Evolutionary conservation across 106 monocot genomes (phyloP), one percentile per base, ranked within the genome.

Genomic region (Platanthera zijinensis): DNA sequence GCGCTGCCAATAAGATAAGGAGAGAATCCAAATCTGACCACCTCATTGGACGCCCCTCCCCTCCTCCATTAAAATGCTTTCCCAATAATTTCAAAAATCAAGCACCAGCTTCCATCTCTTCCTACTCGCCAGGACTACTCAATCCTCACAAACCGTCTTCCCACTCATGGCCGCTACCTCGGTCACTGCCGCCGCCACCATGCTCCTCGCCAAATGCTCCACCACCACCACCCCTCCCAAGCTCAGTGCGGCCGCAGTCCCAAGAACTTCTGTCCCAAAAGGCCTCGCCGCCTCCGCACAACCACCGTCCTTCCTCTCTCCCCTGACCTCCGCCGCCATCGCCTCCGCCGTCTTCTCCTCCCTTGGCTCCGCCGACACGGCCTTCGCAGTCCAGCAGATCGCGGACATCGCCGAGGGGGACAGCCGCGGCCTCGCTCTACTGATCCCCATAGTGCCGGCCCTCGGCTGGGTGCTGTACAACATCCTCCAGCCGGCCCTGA

Each of bases 321-420:
- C 78, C 8, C 18, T 82, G 50, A 57, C 81, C 56, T 71, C 86
- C 3, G 67, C 87, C 18, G 86, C 93, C 50, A 53, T 91, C 6
- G 92, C 93, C 71, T 90, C 85, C 0, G 85, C 89, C 9, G n/a
- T 93, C 63, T 96, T 93, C 85, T 87, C 90, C 61, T 54, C 87
- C 51, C 73, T 96, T 13, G 81, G 82, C 83, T 32, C 50, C 77
- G 28, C 90, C 72, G 89, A 96, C 61, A 62, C 92, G 2, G 92
- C 96, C 73, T 77, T 93, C 48, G 92, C 92, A 0, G 92, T 85
- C 11, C 92, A 92, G 78, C 88, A 87, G 80, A 76, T 96, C 25
- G 93, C 96, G 0, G 93, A 90, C 82, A 68, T 93, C 8, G 96
- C 96, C 1, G 92, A 88, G 22, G 90, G 88, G 2, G 95, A 95